A percentile compares a stretch with the other conserved stretches of the same genome.
Conservation (phyloP, 306 rosid species). For the Echinosophora koreensis region DNA sequence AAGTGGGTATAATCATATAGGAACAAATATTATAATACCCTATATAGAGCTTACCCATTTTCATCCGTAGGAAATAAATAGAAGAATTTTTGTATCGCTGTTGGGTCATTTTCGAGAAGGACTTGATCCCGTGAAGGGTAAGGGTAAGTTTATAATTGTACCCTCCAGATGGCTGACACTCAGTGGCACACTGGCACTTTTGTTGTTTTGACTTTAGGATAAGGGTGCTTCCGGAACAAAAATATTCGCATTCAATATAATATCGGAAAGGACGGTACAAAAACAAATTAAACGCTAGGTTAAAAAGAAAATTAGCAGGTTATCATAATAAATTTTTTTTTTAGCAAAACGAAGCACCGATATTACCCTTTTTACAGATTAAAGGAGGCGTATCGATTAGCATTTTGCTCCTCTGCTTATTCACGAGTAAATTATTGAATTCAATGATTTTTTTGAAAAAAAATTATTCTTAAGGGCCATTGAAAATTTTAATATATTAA, state of each 20-base stretch:
- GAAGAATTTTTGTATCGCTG: slow-evolving; percentile 56
- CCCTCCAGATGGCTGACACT: slow-evolving; percentile 38
- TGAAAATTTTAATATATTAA: background rate
- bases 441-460: background rate
- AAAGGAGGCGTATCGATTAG: background rate
- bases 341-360: background rate
- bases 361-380: background rate
- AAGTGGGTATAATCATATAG: too few species aligned
- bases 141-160: slow-evolving; percentile 50
- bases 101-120: slow-evolving; percentile 66
- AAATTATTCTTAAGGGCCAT: background rate
- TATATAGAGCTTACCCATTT: too few species aligned
- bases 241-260: slow-evolving; percentile 23
- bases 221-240: slow-evolving; percentile 51
- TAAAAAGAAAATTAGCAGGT: background rate
- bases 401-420: background rate
- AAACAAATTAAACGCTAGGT: slow-evolving; percentile 16
- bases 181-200: slow-evolving; percentile 55
- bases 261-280: slow-evolving; percentile 44
- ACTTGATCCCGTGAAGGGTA: slow-evolving; percentile 55
- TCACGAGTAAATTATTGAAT: background rate
- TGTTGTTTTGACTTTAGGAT: slow-evolving; percentile 34
- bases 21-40: too few species aligned
- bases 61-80: too few species aligned
- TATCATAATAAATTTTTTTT: too few species aligned